phyloP scores from a whole-genome alignment of 129 eudicot species.

The Flaveria sonorensis region DNA sequence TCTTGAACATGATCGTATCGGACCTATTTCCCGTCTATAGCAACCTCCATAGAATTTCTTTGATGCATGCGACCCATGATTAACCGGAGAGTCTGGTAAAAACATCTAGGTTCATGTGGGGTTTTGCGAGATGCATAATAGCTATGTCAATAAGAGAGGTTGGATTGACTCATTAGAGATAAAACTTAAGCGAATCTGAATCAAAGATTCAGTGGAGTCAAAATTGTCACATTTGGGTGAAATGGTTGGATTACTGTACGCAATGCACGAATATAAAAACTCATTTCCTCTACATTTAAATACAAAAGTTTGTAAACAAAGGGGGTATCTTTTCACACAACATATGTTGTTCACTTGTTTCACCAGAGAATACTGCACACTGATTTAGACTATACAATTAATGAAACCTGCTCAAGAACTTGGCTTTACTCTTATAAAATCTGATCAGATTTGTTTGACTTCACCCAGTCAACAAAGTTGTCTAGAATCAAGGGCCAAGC shows the following conservation, averaged over 20 bases:
- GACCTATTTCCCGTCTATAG: no score
- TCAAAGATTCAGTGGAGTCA: background rate
- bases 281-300: conserved; percentile 27
- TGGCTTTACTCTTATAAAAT: conserved; percentile 8
- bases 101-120: no score
- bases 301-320: conserved; percentile 22
- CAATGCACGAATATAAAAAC: background rate
- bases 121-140: no score
- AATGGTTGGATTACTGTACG: background rate
- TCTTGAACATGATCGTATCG: no score
- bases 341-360: conserved; percentile 26
- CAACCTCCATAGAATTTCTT: no score
- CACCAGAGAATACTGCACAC: conserved; percentile 32
- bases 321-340: conserved; percentile 27
- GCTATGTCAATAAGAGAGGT: no score
- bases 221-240: background rate
- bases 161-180: no score
- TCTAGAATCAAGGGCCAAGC: conserved; percentile 92
- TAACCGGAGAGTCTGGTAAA: no score
- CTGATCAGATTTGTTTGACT: conserved; percentile 47
- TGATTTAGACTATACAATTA: conserved; percentile 22
- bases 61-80: no score
- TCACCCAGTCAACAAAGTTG: conserved; percentile 88
- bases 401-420: conserved; percentile 30
- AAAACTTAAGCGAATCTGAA: no score